Evolutionary conservation across 495 filamentous ascomycete genomes (phyloP), one percentile per base, ranked within the genome.

Genomic region (Tuber umbilicatum): DNA sequence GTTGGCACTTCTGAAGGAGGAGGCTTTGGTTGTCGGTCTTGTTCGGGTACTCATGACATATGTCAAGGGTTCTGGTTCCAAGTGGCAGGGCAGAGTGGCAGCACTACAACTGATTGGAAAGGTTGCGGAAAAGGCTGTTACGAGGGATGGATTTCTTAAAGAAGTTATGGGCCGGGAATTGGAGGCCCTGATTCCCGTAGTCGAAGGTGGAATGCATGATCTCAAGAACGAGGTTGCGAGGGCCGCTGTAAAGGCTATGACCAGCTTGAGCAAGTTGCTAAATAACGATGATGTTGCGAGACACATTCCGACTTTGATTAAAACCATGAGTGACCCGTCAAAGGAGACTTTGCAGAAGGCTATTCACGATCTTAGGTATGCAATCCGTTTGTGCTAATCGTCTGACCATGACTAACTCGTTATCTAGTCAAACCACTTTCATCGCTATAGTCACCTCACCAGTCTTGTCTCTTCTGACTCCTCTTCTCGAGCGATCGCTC

Each of bases 391-490:
- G 67, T 16, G 31, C 9, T 5, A 42, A 16, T 50, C 2, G 5
- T 35, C 38, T 41, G 6, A 23, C 31, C 14, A 37, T n/a, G 35
- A 31, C 73, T 76, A 76, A 80, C 60, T 37, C 23, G 70, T 19
- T 69, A 42, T 69, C n/a, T 71, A 80, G 94, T 1, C 93, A 97
- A 84, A 99, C 95, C n/a, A 99, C 95, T 42, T 99, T 99, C 80
- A 94, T 99, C 68, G 93, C 95, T 72, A 89, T 94, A 75, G 96
- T 99, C 76, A 97, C 93, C 19, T 97, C 95, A n/a, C 95, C 95
- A 31, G 95, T 98, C 5, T 89, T 99, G 39, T 95, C 95, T n/a
- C 89, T 99, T 14, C 89, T 99, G 42, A 99, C 95, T 5, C 95
- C 95, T 45, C 91, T 98, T 75, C 89, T 99, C 37, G 96, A 97